phyloP scores from a whole-genome alignment of 2,329 filamentous ascomycete genomes.

The Fusarium virguliforme region DNA sequence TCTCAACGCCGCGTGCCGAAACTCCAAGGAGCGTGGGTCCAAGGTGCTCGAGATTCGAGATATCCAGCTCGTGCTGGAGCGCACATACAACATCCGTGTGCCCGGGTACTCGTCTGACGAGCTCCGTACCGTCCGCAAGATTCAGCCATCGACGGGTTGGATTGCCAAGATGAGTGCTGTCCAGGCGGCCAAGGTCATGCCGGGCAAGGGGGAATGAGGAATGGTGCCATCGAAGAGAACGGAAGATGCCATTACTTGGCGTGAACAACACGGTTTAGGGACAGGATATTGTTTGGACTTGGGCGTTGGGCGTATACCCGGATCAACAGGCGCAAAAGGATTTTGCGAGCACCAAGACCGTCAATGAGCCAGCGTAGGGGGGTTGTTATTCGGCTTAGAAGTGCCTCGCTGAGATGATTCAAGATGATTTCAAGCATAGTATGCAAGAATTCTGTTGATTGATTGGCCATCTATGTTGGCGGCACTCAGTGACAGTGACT shows the following conservation, averaged over 20 bases:
- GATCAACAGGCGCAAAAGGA: conserved; percentile 41
- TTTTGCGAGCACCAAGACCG: conserved; percentile 7
- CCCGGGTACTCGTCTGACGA: conserved; percentile 96
- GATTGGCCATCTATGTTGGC: not conserved
- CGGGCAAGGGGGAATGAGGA: conserved; percentile 69
- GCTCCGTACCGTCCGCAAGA: conserved; percentile 92
- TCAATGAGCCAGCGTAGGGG: not conserved
- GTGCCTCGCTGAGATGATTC: not conserved
- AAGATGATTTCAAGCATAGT: conserved; percentile 4
- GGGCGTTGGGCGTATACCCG: conserved; percentile 49
- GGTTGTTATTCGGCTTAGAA: not conserved
- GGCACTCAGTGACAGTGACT: not conserved
- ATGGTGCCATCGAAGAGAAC: not conserved
- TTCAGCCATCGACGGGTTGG: conserved; percentile 90
- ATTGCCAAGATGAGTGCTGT: conserved; percentile 98
- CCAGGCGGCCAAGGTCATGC: conserved; percentile 89
- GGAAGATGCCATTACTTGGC: not conserved
- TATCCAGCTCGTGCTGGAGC: conserved; percentile 86
- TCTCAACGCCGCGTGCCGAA: conserved; percentile 86
- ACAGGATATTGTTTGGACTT: conserved; percentile 23
- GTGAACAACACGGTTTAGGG: not conserved
- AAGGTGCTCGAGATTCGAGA: conserved; percentile 92
- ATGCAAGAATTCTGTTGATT: conserved; percentile 2
- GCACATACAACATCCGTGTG: conserved; percentile 91
- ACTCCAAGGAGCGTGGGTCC: conserved; percentile 93